Evolutionary conservation across 257 asterid genomes (phyloP).

Genomic region (Lavandula angustifolia): DNA sequence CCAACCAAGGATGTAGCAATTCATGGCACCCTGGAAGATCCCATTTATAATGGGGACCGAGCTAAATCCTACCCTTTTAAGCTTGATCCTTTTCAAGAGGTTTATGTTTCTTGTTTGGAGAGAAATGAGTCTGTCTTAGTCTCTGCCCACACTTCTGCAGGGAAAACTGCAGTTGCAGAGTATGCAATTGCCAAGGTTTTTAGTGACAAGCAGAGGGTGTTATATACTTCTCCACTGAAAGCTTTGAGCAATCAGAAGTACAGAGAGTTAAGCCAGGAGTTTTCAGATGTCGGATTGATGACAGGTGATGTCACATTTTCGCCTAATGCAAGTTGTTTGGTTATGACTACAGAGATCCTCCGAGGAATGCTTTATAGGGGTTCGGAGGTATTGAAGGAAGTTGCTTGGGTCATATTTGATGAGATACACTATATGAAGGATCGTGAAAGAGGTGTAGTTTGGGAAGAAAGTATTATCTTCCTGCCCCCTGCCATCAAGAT

Average conservation of each 20-base stretch:
- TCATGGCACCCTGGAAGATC: conserved; percentile 82
- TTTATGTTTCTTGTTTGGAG: conserved; percentile 86
- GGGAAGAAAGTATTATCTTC: conserved; percentile 97
- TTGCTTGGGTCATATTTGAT: conserved; percentile 98
- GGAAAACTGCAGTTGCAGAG: conserved; percentile 98
- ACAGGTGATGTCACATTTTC: conserved; percentile 92
- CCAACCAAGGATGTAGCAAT: conserved; percentile 56
- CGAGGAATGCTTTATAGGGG: conserved; percentile 97
- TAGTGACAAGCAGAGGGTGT: conserved; percentile 86
- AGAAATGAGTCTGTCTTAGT: conserved; percentile 87
- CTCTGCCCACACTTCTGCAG: conserved; percentile 98
- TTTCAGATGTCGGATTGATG: conserved; percentile 92
- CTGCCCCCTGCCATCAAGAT: conserved; percentile 97
- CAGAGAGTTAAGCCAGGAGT: conserved; percentile 91
- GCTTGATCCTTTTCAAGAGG: conserved; percentile 91
- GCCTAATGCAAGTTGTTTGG: conserved; percentile 96
- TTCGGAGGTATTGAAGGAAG: conserved; percentile 95
- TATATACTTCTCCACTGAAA: conserved; percentile 89
- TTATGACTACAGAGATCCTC: conserved; percentile 96
- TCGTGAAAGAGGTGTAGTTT: conserved; percentile 96
- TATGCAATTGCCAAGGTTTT: conserved; percentile 96
- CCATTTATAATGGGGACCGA: conserved; percentile 60
- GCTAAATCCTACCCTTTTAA: conserved; percentile 77
- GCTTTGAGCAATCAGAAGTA: conserved; percentile 96
- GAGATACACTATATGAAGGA: conserved; percentile 99